A percentile compares a stretch with the other conserved stretches of the same genome.
Conservation (phyloP, 225 moss, liverwort and hornwort species). For the Physcomitrium patens region DNA sequence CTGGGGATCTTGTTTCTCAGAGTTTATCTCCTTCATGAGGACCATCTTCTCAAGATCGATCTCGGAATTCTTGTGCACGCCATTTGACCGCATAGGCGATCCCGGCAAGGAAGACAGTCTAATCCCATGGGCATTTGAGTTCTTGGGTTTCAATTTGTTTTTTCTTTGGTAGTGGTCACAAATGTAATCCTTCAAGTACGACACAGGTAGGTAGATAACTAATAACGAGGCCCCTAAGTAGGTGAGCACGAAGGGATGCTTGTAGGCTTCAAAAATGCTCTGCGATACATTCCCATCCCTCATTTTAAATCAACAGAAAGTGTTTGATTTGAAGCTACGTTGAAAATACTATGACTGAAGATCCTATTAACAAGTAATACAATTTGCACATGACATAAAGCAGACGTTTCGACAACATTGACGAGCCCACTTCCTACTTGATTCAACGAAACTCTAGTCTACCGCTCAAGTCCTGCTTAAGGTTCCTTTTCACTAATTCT, state of each 20-base stretch:
- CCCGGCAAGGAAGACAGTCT: constrained; percentile 39
- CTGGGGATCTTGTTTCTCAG: constrained; percentile 46
- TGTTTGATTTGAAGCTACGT: neutral
- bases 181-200: constrained; percentile 68
- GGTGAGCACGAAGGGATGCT: constrained; percentile 93
- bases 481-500: too few relatives aligned
- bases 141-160: constrained; percentile 32
- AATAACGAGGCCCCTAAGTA: constrained; percentile 92
- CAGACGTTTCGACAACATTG: neutral
- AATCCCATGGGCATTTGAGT: constrained; percentile 24
- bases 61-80: constrained; percentile 24
- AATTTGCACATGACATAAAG: neutral
- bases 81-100: constrained; percentile 41
- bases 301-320: constrained; percentile 6
- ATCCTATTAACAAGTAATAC: neutral
- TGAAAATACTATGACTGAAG: neutral
- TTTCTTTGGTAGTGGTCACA: constrained; percentile 46
- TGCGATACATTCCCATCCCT: constrained; percentile 42
- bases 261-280: constrained; percentile 91
- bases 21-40: constrained; percentile 44
- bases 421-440: too few relatives aligned
- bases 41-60: constrained; percentile 54
- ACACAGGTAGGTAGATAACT: constrained; percentile 82
- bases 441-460: neutral
- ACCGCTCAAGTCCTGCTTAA: too few relatives aligned